phyloP scores from a whole-genome alignment of 2,329 filamentous ascomycete genomes.

The Phaeosphaeria sp. region DNA sequence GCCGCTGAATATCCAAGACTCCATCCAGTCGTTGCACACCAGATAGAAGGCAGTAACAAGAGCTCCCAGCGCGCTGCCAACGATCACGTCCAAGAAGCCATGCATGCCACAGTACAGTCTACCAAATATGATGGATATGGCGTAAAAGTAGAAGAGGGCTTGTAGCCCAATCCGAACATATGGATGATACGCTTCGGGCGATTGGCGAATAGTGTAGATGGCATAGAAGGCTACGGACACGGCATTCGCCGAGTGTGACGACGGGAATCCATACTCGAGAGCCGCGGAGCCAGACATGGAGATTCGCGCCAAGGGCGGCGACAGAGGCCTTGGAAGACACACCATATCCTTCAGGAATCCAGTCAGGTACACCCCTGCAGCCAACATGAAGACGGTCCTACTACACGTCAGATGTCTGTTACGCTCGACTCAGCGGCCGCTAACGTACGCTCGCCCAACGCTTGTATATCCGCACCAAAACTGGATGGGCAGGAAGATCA shows the following conservation, averaged over 20 bases:
- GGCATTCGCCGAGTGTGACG: conserved; percentile 95
- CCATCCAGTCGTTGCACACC: conserved; percentile 64
- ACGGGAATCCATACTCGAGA: conserved; percentile 96
- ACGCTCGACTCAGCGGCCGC: background rate
- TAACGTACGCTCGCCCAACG: conserved; percentile 82
- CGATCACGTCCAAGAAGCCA: conserved; percentile 87
- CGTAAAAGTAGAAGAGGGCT: conserved; percentile 79
- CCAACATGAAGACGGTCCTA: conserved; percentile 64
- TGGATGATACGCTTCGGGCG: conserved; percentile 67
- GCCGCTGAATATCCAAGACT: conserved; percentile 68
- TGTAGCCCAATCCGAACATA: conserved; percentile 70
- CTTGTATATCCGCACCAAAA: conserved; percentile 94
- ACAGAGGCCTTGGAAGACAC: conserved; percentile 89
- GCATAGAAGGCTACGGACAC: conserved; percentile 91
- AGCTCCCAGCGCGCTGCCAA: conserved; percentile 80
- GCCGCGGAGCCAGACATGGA: conserved; percentile 97
- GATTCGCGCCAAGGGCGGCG: conserved; percentile 89
- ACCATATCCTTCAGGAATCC: conserved; percentile 94
- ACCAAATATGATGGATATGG: conserved; percentile 85
- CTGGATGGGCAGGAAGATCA: conserved; percentile 90
- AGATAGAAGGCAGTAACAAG: conserved; percentile 65
- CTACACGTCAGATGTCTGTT: conserved; percentile 20
- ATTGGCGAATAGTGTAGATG: conserved; percentile 72
- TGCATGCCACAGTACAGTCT: conserved; percentile 99
- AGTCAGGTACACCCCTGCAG: conserved; percentile 71